phyloP scores from a whole-genome alignment of 2,329 filamentous ascomycete genomes.

The Trichoderma citrinoviride region DNA sequence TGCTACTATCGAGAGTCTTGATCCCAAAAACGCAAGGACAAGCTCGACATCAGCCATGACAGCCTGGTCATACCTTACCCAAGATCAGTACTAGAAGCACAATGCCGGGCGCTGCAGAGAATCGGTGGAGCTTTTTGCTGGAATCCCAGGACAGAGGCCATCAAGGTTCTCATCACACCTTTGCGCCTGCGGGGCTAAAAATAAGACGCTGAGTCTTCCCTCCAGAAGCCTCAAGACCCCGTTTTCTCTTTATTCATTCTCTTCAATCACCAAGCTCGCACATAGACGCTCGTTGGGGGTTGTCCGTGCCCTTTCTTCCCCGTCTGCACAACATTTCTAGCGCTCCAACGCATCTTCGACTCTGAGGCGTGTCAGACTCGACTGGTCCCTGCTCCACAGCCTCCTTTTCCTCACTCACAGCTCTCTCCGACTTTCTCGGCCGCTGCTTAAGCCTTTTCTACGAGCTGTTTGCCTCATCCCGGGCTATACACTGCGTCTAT shows the following conservation, averaged over 20 bases:
- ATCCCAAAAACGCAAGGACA: no score
- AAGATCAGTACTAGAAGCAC: no score
- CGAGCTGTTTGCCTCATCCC: not conserved
- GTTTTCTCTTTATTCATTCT: not conserved
- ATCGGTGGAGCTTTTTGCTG: conserved; percentile 3
- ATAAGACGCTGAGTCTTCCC: not conserved
- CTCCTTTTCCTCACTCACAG: not conserved
- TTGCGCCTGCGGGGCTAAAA: conserved; percentile 18
- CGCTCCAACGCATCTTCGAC: no score
- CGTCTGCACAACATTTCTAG: not conserved
- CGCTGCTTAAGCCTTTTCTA: not conserved
- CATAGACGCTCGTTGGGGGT: not conserved
- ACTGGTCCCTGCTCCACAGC: not conserved
- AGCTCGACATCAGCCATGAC: no score
- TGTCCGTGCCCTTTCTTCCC: not conserved
- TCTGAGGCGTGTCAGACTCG: not conserved
- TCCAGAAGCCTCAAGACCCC: not conserved
- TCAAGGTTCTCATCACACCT: conserved; percentile 20
- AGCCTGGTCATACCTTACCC: no score
- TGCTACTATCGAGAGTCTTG: not conserved
- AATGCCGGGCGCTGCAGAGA: not conserved
- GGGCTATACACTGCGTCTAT: not conserved
- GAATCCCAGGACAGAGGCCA: not conserved
- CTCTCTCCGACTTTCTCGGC: not conserved
- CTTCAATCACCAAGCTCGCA: not conserved